A percentile compares a stretch with the other conserved stretches of the same genome.
These are phyloP conservation scores for Polyplosphaeria fusca DNA, from an alignment of 495 filamentous ascomycete species.

Conservation along the genomic window DNA sequence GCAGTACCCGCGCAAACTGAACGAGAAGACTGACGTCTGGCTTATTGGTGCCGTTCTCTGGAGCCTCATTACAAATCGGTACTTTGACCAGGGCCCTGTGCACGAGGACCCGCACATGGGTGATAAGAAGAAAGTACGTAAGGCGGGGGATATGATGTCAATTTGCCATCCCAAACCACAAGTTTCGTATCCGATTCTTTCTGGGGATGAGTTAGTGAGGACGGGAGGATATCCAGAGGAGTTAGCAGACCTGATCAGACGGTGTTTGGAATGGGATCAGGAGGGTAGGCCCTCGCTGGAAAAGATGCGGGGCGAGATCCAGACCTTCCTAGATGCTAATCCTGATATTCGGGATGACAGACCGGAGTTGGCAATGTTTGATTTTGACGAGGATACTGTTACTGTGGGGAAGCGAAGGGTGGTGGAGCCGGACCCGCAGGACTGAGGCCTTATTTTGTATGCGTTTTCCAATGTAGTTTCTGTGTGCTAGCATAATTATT, in stretches of 20 bases:
- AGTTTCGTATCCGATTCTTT: too few relatives aligned
- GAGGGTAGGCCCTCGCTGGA: neutral
- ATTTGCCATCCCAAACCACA: too few relatives aligned
- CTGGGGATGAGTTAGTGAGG: too few relatives aligned
- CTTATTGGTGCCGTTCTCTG: neutral
- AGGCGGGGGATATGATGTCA: neutral
- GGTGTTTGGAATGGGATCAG: neutral
- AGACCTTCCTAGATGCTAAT: neutral
- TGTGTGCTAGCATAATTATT: too few relatives aligned
- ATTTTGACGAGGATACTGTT: too few relatives aligned
- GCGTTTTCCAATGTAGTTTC: too few relatives aligned
- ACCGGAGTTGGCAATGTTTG: neutral
- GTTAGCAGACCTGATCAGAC: neutral
- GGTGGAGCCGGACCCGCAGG: too few relatives aligned
- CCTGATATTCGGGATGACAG: neutral
- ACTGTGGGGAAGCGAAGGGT: too few relatives aligned
- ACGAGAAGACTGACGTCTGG: slow-evolving; percentile 3
- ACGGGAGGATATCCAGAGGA: neutral
- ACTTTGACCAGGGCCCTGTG: neutral
- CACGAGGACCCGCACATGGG: too few relatives aligned
- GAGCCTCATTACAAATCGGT: neutral
- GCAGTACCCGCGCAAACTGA: neutral
- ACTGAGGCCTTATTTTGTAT: too few relatives aligned
- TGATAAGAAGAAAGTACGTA: neutral
- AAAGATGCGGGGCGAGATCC: neutral